phyloP scores from a whole-genome alignment of 169 alveolate species.

The Neospora caninum region DNA sequence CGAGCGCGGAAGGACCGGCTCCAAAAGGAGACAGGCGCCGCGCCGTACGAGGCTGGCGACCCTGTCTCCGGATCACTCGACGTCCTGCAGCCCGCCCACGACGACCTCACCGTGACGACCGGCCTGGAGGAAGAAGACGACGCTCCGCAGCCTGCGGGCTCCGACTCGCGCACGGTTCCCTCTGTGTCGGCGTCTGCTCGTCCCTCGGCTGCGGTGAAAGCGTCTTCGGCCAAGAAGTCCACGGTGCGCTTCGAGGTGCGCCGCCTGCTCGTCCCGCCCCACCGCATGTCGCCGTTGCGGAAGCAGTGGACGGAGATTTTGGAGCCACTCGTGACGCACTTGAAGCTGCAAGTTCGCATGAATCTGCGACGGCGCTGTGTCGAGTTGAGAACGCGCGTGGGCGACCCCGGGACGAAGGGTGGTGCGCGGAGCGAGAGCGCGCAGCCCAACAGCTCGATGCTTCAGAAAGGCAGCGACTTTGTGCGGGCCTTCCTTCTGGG shows the following conservation, averaged over 20 bases:
- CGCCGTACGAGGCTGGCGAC: background rate
- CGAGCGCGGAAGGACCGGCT: background rate
- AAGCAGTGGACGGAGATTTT: constrained; percentile 92
- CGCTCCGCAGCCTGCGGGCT: background rate
- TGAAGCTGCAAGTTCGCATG: constrained; percentile 95
- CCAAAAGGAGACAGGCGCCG: background rate
- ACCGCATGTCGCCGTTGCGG: constrained; percentile 91
- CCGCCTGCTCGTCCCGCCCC: constrained; percentile 88
- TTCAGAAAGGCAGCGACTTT: constrained; percentile 75
- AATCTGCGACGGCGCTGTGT: constrained; percentile 90
- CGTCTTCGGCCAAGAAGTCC: background rate
- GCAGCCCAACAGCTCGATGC: constrained; percentile 43
- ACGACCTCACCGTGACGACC: background rate
- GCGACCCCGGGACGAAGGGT: background rate
- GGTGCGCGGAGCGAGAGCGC: background rate
- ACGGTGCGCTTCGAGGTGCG: constrained; percentile 52
- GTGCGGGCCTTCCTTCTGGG: constrained; percentile 97
- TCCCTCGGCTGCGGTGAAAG: background rate
- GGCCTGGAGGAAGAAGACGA: background rate
- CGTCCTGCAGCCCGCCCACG: background rate
- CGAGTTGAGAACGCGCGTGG: constrained; percentile 81
- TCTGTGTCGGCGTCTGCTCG: background rate
- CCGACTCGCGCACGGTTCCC: background rate
- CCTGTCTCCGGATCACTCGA: background rate
- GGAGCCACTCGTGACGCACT: constrained; percentile 93